Evolutionary conservation across 1,284 basidiomycete genomes (phyloP), one percentile per base, ranked within the genome.

Genomic region (Caloboletus inedulis): DNA sequence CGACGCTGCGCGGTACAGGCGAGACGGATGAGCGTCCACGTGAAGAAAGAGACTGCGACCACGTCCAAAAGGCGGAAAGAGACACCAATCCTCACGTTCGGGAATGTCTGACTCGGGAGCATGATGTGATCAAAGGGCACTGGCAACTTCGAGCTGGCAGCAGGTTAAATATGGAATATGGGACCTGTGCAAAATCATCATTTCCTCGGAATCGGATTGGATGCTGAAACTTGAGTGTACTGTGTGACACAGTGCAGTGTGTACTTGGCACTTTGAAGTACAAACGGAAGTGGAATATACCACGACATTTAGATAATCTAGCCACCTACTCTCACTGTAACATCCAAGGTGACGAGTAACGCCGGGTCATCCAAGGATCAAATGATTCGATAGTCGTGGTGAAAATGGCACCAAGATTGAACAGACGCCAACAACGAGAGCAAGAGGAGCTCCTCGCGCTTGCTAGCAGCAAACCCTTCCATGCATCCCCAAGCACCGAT

Each of bases 341-440:
- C 37, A 30, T 29, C 5, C n/a, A 31, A 12, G 21, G 33, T 21
- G 29, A 49, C 18, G 35, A 41, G 14, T 14, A 25, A 23, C 14
- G 29, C 29, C 18, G 12, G 35, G n/a, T 13, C 7, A 19, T 35
- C 21, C 31, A 27, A 39, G 9, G 27, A 47, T 44, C 45, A 43
- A 47, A 62, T 62, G 50, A 51, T 29, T 33, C 23, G 25, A 47
- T 34, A 43, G 39, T n/a, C 18, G 25, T 18, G 35, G 29, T 36
- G 35, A 49, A 44, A 12, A 88, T 89, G 87, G 74, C 87, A 54
- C 82, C 85, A 29, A 77, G 87, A 56, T 71, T 86, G n/a, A 94
- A 82, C 72, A 95, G 92, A 70, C 78, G 93, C 43, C 91, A 94
- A 66, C 85, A 92, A 62, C 75, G 92, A 41, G 91, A 93, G 63